Conservation (phyloP, 2,329 filamentous ascomycete species). For the Talaromyces sp. region DNA sequence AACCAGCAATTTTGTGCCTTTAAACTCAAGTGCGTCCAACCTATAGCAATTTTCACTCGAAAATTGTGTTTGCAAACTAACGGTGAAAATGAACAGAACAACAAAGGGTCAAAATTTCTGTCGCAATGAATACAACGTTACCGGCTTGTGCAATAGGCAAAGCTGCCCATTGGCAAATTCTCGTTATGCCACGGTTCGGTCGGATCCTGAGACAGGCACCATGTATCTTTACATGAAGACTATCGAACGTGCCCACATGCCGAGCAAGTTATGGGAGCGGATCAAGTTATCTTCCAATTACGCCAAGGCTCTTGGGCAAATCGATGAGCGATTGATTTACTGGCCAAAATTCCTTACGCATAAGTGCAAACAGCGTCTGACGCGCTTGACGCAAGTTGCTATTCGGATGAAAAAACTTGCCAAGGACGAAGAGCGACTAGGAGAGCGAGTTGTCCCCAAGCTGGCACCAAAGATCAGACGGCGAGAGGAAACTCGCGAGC, state of each 20-base stretch:
- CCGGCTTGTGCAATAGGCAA: constrained; percentile 77
- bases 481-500: constrained; percentile 69
- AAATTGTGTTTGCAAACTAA: constrained; percentile 12
- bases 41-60: constrained; percentile 7
- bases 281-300: constrained; percentile 90
- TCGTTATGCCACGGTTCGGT: constrained; percentile 85
- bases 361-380: constrained; percentile 95
- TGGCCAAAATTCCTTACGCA: constrained; percentile 91
- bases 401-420: constrained; percentile 73
- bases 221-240: constrained; percentile 98
- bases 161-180: constrained; percentile 88
- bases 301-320: constrained; percentile 77
- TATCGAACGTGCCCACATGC: constrained; percentile 80
- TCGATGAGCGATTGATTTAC: constrained; percentile 83
- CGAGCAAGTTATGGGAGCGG: constrained; percentile 89
- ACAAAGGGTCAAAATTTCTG: constrained; percentile 90
- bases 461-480: constrained; percentile 84
- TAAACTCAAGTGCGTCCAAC: constrained; percentile 71
- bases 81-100: constrained; percentile 48
- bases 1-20: constrained; percentile 94
- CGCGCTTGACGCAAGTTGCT: constrained; percentile 83
- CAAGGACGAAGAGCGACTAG: constrained; percentile 82
- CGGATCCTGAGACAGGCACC: constrained; percentile 71
- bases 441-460: constrained; percentile 82
- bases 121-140: constrained; percentile 88